Evolutionary conservation across 2,329 filamentous ascomycete species (phyloP).

Genomic region (Septoria petroselini): DNA sequence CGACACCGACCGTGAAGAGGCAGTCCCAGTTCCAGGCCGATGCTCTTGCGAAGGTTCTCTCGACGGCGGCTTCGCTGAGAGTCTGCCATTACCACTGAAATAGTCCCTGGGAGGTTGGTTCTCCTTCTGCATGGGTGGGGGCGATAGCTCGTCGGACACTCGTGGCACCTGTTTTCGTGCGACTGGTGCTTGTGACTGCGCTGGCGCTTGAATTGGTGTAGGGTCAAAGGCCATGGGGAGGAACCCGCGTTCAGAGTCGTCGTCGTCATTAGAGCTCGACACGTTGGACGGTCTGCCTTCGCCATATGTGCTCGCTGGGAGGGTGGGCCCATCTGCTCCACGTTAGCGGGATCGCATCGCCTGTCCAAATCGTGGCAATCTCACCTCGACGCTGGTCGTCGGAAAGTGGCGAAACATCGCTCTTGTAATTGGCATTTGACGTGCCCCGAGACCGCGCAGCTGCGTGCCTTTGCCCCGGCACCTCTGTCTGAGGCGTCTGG

Average conservation of each 20-base stretch:
- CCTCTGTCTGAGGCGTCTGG: conserved; percentile 66
- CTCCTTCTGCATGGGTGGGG: conserved; percentile 31
- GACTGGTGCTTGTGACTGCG: conserved; percentile 24
- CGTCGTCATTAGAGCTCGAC: conserved; percentile 57
- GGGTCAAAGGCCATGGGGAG: conserved; percentile 54
- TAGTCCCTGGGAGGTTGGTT: conserved; percentile 43
- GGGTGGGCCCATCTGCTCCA: conserved; percentile 57
- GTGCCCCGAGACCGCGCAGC: conserved; percentile 32
- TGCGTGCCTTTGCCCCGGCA: conserved; percentile 34
- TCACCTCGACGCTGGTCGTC: conserved; percentile 37
- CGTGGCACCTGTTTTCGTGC: conserved; percentile 30
- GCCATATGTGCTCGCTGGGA: conserved; percentile 74
- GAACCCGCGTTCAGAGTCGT: conserved; percentile 50
- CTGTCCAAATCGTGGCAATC: conserved; percentile 17
- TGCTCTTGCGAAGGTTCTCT: conserved; percentile 43
- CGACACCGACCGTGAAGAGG: conserved; percentile 46
- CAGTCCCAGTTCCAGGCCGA: conserved; percentile 32
- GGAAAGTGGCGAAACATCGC: conserved; percentile 39
- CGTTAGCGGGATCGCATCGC: conserved; percentile 14
- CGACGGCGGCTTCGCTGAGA: conserved; percentile 35
- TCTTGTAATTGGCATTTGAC: conserved; percentile 24
- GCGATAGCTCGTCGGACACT: conserved; percentile 25
- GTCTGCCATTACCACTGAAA: conserved; percentile 37
- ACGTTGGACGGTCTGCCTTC: conserved; percentile 72
- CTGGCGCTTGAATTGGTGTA: conserved; percentile 37